Evolutionary conservation across 2,329 filamentous ascomycete species (phyloP), one percentile per base, ranked within the genome.

Genomic region (Gaeumannomyces tritici): DNA sequence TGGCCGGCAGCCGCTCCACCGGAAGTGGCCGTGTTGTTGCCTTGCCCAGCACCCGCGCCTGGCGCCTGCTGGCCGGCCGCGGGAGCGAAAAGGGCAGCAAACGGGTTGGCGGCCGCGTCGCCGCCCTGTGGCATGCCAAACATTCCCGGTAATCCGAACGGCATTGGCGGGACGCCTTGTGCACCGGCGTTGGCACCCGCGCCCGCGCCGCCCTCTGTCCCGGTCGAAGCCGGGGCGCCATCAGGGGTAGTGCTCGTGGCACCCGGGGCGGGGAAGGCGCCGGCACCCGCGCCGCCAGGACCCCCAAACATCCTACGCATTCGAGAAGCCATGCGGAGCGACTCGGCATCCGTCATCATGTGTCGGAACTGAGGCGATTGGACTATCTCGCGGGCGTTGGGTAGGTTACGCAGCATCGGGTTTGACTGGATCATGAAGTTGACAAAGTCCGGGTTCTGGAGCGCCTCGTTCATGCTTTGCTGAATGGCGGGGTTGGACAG

Each of bases 391-490:
- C 92, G 86, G 27, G 90, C 90, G 64, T 89, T 84, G 55, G 89
- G 89, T 74, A 89, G 84, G 64, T 85, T 83, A 69, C 88, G 84
- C 24, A 92, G 79, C 82, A 91, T 88, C 2, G 95, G 95, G 72
- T 96, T 96, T 71, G 89, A 86, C 69, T 95, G 86, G 69, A 99
- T 92, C 83, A 98, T 90, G 84, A 96, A 91, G 71, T 98, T 91
- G 72, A 98, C 84, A 69, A 99, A 89, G 24, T 88, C 85, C n/a
- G 95, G 93, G 75, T 98, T 98, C 74, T 93, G 90, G 73, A 99
- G 89, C 47, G 93, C 91, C 76, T 97, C 93, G 74, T 95, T 96
- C 85, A 99, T 90, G 62, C 88, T 88, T 67, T 91, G 89, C 66
- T 90, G 86, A 63, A 96, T 88, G 71, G 91, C 89, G 27, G 95